Conservation (phyloP, 164 flowering plant species). For the Euptelea pleiosperma region DNA sequence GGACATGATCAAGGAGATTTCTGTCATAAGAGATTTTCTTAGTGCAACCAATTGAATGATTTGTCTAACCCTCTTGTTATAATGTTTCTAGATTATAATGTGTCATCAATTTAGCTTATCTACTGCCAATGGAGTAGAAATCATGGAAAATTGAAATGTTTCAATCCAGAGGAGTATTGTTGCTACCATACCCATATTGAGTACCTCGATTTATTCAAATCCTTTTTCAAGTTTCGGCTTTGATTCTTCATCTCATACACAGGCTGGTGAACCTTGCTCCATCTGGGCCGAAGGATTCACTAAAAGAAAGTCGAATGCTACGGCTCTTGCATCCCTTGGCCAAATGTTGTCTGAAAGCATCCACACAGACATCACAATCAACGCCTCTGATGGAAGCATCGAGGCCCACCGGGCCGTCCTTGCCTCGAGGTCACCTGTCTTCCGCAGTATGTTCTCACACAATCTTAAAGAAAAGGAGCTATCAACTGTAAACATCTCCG, state of each 20-base stretch:
- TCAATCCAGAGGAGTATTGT: too few species aligned
- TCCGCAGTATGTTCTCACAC: slow-evolving; percentile 88
- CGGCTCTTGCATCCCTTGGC: slow-evolving; percentile 58
- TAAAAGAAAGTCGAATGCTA: slow-evolving; percentile 34
- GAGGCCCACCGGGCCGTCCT: slow-evolving; percentile 85
- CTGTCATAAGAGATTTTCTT: too few species aligned
- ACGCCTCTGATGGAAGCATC: slow-evolving; percentile 70
- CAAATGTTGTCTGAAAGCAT: slow-evolving; percentile 80
- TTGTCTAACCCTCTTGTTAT: too few species aligned
- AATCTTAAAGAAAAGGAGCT: slow-evolving; percentile 83
- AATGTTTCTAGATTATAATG: too few species aligned
- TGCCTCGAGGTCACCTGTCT: slow-evolving; percentile 82
- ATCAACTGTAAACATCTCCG: slow-evolving; percentile 70
- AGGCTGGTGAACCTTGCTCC: slow-evolving; percentile 78
- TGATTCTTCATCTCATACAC: slow-evolving; percentile 9
- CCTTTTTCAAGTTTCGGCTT: not conserved
- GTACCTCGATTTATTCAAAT: too few species aligned
- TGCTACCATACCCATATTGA: too few species aligned
- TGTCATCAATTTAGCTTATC: too few species aligned
- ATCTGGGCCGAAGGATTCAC: slow-evolving; percentile 64
- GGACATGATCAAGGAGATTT: too few species aligned
- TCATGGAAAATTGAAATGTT: too few species aligned
- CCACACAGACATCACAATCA: slow-evolving; percentile 75
- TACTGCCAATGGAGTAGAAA: too few species aligned
- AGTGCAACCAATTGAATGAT: too few species aligned